Conservation (phyloP, 2,329 filamentous ascomycete species). For the Penicillium sp. region DNA sequence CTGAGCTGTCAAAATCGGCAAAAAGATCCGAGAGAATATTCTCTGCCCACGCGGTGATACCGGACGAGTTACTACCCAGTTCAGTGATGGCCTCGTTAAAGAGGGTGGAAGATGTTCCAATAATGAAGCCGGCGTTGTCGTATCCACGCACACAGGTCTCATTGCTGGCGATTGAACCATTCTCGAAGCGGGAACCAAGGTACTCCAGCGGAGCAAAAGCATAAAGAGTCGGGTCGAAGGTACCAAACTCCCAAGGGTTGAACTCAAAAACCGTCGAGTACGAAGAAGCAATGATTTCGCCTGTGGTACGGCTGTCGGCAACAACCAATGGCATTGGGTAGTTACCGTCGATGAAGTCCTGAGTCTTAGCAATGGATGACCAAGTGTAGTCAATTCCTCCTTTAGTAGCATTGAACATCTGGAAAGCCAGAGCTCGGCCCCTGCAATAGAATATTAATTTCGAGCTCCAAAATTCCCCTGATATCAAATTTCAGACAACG, state of each 20-base stretch:
- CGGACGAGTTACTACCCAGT: slow-evolving; percentile 53
- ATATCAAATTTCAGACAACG: not conserved
- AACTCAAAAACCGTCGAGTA: slow-evolving; percentile 78
- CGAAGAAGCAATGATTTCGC: slow-evolving; percentile 60
- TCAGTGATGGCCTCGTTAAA: slow-evolving; percentile 77
- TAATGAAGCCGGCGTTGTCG: slow-evolving; percentile 78
- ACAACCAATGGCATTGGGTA: slow-evolving; percentile 74
- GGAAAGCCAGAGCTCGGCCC: slow-evolving; percentile 80
- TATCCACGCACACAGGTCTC: slow-evolving; percentile 72
- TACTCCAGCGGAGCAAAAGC: slow-evolving; percentile 72
- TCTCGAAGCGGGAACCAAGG: slow-evolving; percentile 70
- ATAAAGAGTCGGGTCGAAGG: slow-evolving; percentile 70
- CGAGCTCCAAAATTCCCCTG: not conserved
- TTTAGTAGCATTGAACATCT: slow-evolving; percentile 73
- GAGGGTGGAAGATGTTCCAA: slow-evolving; percentile 81
- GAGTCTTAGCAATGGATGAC: slow-evolving; percentile 69
- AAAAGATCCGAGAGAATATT: slow-evolving; percentile 56
- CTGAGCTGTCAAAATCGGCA: slow-evolving; percentile 53
- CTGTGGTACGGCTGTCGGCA: slow-evolving; percentile 65
- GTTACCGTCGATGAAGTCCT: slow-evolving; percentile 62
- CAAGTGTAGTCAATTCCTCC: slow-evolving; percentile 79
- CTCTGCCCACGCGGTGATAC: slow-evolving; percentile 52
- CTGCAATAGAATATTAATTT: slow-evolving; percentile 15
- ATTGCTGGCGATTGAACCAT: slow-evolving; percentile 57
- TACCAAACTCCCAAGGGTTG: slow-evolving; percentile 77